These are phyloP conservation scores for Bondarzewia mesenterica DNA, from an alignment of 1,284 basidiomycete species.

Conservation along the genomic window DNA sequence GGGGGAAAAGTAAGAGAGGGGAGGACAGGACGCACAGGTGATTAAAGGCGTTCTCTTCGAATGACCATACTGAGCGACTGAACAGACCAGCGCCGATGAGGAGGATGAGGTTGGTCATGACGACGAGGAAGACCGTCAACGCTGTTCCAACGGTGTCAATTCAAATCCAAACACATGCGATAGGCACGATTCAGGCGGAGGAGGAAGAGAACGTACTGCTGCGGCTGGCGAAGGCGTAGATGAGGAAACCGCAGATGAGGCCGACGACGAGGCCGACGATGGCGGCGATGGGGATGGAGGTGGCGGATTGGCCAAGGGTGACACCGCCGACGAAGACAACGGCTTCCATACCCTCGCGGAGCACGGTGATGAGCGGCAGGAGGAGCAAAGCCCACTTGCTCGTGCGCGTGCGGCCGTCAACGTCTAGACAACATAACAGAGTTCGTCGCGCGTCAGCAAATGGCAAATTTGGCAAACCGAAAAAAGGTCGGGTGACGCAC, in stretches of 20 bases:
- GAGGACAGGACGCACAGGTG: conserved; percentile 26
- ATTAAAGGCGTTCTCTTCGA: conserved; percentile 66
- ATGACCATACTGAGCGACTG: conserved; percentile 61
- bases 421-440: conserved; percentile 20
- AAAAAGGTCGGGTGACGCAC: conserved; percentile 22
- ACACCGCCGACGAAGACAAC: conserved; percentile 93
- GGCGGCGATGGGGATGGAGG: conserved; percentile 82
- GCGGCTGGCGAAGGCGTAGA: conserved; percentile 71
- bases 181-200: not conserved
- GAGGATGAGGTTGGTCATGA: conserved; percentile 84
- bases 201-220: conserved; percentile 39
- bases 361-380: conserved; percentile 82
- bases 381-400: conserved; percentile 85
- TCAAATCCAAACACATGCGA: not conserved
- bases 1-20: not conserved
- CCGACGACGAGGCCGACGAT: conserved; percentile 79
- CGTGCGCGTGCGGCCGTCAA: conserved; percentile 36
- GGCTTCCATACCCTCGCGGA: conserved; percentile 90
- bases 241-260: conserved; percentile 55
- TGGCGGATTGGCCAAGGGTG: conserved; percentile 72
- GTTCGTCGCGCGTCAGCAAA: too few species aligned
- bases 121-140: conserved; percentile 74
- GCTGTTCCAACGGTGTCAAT: conserved; percentile 31
- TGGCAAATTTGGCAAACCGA: not conserved
- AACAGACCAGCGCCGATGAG: conserved; percentile 90